Evolutionary conservation across 345 rosid genomes (phyloP), one percentile per base, ranked within the genome.

Genomic region (Atalantia buxifolia): DNA sequence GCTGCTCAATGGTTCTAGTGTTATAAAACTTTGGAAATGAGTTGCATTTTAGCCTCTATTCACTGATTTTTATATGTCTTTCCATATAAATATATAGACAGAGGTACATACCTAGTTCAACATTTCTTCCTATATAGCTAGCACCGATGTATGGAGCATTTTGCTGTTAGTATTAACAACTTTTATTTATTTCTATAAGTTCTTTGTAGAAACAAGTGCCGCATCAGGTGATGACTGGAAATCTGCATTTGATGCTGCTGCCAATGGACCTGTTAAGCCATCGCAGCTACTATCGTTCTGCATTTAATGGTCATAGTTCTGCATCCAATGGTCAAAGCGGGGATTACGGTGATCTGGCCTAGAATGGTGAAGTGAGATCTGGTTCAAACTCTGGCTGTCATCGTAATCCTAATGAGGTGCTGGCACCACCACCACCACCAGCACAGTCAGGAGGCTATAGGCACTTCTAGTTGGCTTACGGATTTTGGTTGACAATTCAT

Each of bases 211-310:
- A 86, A 83, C 85, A 36, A 85, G 76, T 76, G 92, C 88, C 1
- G 80, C 87, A 9, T 62, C 89, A 5, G 95, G 91, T 12, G 97
- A 95, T 61, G 98, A 93, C 80, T 93, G 98, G 98, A 92, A 92
- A 83, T 85, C 89, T 56, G 98, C 98, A 38, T 95, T 95, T 21
- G 88, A 92, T 6, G 88, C 98, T 1, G 97, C 97, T 6, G 98
- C 92, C 13, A 83, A 86, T 80, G 97, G 97, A 55, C 76, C 85
- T 5, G 79, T 72, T 72, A 38, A 19, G n/a, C 50, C 45, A 36
- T 74, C 35, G 55, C 5, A 85, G 84, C 74, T 57, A 82, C 59
- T 85, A 85, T 6, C 81, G 90, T 70, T 88, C 88, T 2, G 90
- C 87, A 36, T 88, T 89, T 14, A 87, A 86, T 21, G 91, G 90